These are phyloP conservation scores for Babesia bigemina DNA, from an alignment of 169 alveolate species.

Conservation along the genomic window DNA sequence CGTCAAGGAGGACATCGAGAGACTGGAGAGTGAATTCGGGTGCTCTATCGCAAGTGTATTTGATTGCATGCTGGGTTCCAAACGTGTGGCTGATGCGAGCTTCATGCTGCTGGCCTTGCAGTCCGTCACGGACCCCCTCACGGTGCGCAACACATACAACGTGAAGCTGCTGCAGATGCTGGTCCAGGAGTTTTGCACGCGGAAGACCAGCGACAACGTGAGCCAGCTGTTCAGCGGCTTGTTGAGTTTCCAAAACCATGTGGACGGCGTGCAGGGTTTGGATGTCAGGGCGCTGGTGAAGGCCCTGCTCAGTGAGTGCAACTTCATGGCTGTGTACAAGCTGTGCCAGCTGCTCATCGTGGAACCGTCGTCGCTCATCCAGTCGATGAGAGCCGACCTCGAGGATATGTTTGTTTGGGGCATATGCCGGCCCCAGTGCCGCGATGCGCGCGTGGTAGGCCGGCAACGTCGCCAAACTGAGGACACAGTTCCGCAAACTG, in stretches of 20 bases:
- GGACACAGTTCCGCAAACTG: too few relatives aligned
- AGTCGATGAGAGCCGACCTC: constrained; percentile 11
- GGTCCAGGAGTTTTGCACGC: background rate
- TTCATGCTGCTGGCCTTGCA: constrained; percentile 61
- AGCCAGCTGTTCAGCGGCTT: constrained; percentile 7
- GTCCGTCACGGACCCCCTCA: constrained; percentile 44
- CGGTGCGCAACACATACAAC: constrained; percentile 37
- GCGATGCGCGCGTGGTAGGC: background rate
- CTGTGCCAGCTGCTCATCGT: constrained; percentile 21
- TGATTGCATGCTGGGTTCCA: constrained; percentile 5
- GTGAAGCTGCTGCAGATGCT: constrained; percentile 15
- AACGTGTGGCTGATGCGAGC: constrained; percentile 33
- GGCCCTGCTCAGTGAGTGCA: constrained; percentile 4
- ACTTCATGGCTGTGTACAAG: constrained; percentile 40
- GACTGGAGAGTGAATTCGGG: constrained; percentile 18
- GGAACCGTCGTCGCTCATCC: constrained; percentile 22
- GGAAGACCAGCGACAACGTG: constrained; percentile 1
- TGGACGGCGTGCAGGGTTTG: constrained; percentile 9
- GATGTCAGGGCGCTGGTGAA: constrained; percentile 9
- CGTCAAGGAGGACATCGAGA: constrained; percentile 25
- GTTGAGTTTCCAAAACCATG: constrained; percentile 23
- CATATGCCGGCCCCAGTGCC: constrained; percentile 12
- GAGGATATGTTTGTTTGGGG: constrained; percentile 17
- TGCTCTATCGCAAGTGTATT: constrained; percentile 15
- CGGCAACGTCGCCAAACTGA: background rate